These are phyloP conservation scores for Aspergillus aculeatinus DNA, from an alignment of 2,329 filamentous ascomycete species.

Conservation along the genomic window DNA sequence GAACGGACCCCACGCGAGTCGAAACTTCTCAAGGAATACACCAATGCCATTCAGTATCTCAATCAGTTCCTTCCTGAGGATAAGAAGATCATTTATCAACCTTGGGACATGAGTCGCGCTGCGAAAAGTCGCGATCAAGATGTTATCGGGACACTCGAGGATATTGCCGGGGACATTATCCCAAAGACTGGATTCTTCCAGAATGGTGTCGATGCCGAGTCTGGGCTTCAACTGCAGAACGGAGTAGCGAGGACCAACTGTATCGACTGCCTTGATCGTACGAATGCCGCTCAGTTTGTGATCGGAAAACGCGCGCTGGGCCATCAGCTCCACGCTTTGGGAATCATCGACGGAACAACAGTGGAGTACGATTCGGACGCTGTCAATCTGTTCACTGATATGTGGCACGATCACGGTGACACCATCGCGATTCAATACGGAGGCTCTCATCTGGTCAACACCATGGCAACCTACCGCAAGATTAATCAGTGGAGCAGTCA, in stretches of 20 bases:
- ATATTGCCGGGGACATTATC: constrained; percentile 84
- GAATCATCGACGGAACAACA: constrained; percentile 73
- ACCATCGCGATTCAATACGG: constrained; percentile 98
- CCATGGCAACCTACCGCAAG: constrained; percentile 98
- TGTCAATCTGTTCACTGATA: constrained; percentile 93
- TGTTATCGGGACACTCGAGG: constrained; percentile 87
- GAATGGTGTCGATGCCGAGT: constrained; percentile 73
- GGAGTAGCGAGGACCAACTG: constrained; percentile 94
- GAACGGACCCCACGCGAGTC: constrained; percentile 89
- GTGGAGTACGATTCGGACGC: constrained; percentile 95
- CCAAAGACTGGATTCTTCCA: constrained; percentile 89
- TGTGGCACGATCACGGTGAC: constrained; percentile 98
- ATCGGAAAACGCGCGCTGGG: constrained; percentile 93
- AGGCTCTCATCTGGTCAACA: constrained; percentile 95
- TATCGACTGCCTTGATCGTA: constrained; percentile 95
- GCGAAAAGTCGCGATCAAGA: constrained; percentile 90
- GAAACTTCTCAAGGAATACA: constrained; percentile 84
- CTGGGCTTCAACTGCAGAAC: constrained; percentile 73
- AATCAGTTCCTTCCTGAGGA: constrained; percentile 86
- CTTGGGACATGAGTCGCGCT: constrained; percentile 97
- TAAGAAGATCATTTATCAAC: constrained; percentile 87
- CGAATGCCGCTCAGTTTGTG: constrained; percentile 96
- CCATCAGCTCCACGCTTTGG: constrained; percentile 86
- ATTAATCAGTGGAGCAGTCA: constrained; percentile 99
- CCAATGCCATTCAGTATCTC: constrained; percentile 81